Conservation (phyloP, 441 rosid species). For the Populus hybrid region DNA sequence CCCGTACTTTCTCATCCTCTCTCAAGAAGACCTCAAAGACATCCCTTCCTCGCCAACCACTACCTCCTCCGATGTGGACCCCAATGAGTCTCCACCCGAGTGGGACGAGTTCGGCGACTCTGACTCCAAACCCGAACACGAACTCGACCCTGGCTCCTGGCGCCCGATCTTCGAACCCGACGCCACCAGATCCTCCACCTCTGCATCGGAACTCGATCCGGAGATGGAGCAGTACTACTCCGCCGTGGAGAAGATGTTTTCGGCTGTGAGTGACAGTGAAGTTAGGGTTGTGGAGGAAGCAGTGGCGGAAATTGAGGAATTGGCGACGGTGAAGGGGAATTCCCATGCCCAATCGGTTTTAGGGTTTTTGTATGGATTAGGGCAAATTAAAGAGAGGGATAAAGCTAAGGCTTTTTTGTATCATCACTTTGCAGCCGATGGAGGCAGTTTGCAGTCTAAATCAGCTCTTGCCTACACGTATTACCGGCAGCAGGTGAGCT, state of each 20-base stretch:
- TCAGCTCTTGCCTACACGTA: constrained; percentile 89
- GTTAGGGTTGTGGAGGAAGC: constrained; percentile 66
- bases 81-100: constrained; percentile 41
- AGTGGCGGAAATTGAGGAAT: constrained; percentile 49
- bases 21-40: constrained; percentile 58
- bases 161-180: constrained; percentile 79
- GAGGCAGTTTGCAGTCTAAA: constrained; percentile 86
- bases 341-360: constrained; percentile 72
- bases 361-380: constrained; percentile 67
- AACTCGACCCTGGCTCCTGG: constrained; percentile 95
- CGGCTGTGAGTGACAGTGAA: constrained; percentile 54
- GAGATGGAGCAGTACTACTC: constrained; percentile 45
- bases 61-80: constrained; percentile 37
- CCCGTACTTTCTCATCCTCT: constrained; percentile 66
- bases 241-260: constrained; percentile 48
- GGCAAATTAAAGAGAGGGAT: constrained; percentile 71
- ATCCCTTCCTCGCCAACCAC: constrained; percentile 18
- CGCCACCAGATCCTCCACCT: constrained; percentile 27
- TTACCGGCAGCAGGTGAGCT: constrained; percentile 80
- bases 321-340: constrained; percentile 54
- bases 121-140: constrained; percentile 65
- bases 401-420: constrained; percentile 70
- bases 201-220: constrained; percentile 17
- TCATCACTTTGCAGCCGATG: constrained; percentile 67
- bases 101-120: constrained; percentile 90